Evolutionary conservation across 208 protist species (phyloP).

Genomic region (Trypanosoma melophagium): DNA sequence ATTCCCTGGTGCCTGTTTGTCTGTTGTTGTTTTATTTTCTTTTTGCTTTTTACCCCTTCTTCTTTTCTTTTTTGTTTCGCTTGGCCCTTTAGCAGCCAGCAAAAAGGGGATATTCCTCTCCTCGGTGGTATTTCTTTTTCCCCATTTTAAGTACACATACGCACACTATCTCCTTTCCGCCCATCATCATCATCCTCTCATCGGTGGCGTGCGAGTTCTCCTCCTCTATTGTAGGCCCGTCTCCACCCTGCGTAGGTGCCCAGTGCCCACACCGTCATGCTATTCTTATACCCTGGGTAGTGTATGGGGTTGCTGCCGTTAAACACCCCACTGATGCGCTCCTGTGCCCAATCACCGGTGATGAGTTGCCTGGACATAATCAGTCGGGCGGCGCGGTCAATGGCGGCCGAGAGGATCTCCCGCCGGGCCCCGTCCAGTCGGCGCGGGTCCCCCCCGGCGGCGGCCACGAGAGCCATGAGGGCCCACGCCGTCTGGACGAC

Average conservation of each 20-base stretch:
- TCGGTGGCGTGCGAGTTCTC: too few species aligned
- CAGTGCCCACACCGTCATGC: slow-evolving; percentile 97
- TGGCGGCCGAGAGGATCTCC: slow-evolving; percentile 42
- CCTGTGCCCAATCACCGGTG: slow-evolving; percentile 90
- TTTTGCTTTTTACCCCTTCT: too few species aligned
- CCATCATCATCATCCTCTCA: background rate
- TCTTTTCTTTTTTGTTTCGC: too few species aligned
- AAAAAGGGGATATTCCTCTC: too few species aligned
- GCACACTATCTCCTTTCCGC: background rate
- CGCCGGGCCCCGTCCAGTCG: slow-evolving; percentile 37
- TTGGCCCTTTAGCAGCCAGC: too few species aligned
- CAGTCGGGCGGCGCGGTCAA: slow-evolving; percentile 83
- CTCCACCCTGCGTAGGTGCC: slow-evolving; percentile 84
- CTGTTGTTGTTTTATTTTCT: too few species aligned
- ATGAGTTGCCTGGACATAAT: slow-evolving; percentile 86
- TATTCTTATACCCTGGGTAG: slow-evolving; percentile 96
- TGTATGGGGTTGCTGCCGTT: slow-evolving; percentile 98
- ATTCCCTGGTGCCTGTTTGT: too few species aligned
- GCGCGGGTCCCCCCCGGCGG: slow-evolving; percentile 41
- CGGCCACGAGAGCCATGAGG: slow-evolving; percentile 92
- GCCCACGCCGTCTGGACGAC: slow-evolving; percentile 97
- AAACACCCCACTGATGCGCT: slow-evolving; percentile 96
- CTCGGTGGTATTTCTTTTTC: too few species aligned
- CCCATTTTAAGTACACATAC: background rate
- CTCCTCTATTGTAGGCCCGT: slow-evolving; percentile 30